Evolutionary conservation across 495 filamentous ascomycete species (phyloP).

Genomic region (Choiromyces venosus): DNA sequence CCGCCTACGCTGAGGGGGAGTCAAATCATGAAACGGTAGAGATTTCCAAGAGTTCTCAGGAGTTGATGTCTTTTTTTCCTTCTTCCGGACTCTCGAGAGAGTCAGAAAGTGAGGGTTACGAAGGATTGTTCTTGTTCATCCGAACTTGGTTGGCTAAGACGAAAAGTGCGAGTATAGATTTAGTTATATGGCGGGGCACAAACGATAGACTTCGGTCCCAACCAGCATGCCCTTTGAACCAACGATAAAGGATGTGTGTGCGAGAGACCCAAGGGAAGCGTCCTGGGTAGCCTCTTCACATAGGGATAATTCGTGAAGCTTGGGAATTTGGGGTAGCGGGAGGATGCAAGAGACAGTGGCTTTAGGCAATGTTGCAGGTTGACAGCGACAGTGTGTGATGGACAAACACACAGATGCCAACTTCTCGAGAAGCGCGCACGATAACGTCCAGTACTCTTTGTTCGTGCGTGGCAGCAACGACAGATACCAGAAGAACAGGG

Average conservation of each 20-base stretch:
- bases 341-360: slow-evolving; percentile 30
- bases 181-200: not conserved
- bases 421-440: slow-evolving; percentile 16
- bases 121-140: slow-evolving; percentile 24
- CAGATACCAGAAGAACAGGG: slow-evolving; percentile 19
- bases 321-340: slow-evolving; percentile 16
- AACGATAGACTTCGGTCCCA: not conserved
- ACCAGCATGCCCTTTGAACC: not conserved
- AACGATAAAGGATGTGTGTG: not conserved
- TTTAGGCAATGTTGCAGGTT: slow-evolving; percentile 22
- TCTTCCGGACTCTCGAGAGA: not conserved
- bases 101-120: not conserved
- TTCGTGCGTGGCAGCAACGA: slow-evolving; percentile 25
- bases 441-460: slow-evolving; percentile 31
- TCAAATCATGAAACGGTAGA: not conserved
- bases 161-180: not conserved
- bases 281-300: not conserved
- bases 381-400: slow-evolving; percentile 19
- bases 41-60: not conserved
- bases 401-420: slow-evolving; percentile 30
- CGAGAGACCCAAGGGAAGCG: not conserved
- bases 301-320: not conserved
- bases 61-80: not conserved
- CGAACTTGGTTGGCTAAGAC: slow-evolving; percentile 15
- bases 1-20: not conserved